These are phyloP conservation scores for Starmerella vitae DNA, from an alignment of 805 yeast genomes.

Conservation along the genomic window DNA sequence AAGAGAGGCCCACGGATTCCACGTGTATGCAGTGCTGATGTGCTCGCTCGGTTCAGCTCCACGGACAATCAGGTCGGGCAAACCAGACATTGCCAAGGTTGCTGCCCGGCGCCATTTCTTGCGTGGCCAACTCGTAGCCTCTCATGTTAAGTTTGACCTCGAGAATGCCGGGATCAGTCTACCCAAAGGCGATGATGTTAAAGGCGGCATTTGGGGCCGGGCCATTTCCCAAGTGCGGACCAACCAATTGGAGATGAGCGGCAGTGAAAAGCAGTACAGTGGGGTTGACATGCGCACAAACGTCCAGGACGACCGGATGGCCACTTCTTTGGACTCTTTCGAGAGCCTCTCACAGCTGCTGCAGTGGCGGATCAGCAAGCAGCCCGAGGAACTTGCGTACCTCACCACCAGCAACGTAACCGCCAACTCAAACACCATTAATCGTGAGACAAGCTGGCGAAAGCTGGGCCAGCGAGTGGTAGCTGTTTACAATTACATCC, in stretches of 20 bases:
- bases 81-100: conserved; percentile 86
- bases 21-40: conserved; percentile 68
- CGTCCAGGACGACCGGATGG: conserved; percentile 67
- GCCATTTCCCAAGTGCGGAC: conserved; percentile 57
- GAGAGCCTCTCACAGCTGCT: conserved; percentile 56
- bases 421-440: conserved; percentile 33
- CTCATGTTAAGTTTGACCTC: conserved; percentile 64
- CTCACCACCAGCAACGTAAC: conserved; percentile 24
- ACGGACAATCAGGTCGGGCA: conserved; percentile 68
- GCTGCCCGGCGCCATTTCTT: conserved; percentile 62
- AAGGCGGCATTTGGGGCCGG: conserved; percentile 76
- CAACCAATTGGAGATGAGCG: conserved; percentile 36
- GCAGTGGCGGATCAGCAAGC: conserved; percentile 60
- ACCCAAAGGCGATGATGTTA: conserved; percentile 60
- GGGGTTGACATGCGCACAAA: conserved; percentile 65
- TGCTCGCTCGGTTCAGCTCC: conserved; percentile 75
- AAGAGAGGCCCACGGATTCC: conserved; percentile 50
- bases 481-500: conserved; percentile 57
- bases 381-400: conserved; percentile 72
- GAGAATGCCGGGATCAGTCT: conserved; percentile 45
- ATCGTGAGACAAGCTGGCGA: conserved; percentile 52
- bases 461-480: conserved; percentile 65
- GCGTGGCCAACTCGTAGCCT: conserved; percentile 67
- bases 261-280: conserved; percentile 61
- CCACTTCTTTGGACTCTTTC: conserved; percentile 61